Evolutionary conservation across 1,284 basidiomycete species (phyloP), one percentile per base, ranked within the genome.

Genomic region (Cryptococcus sp.): DNA sequence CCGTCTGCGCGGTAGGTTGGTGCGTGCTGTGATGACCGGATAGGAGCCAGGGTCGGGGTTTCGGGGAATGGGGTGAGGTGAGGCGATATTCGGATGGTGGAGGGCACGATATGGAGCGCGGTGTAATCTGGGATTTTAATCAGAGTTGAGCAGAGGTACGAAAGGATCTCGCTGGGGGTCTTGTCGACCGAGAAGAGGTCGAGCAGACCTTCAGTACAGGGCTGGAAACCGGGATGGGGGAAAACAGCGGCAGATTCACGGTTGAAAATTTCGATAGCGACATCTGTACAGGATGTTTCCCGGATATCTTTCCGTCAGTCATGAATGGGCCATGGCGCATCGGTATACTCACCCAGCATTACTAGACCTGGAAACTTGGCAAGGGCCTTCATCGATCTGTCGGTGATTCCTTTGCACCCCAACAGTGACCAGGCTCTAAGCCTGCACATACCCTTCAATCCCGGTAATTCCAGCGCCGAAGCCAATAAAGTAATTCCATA

Each of bases 301-400:
- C 71, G 64, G 0, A 69, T 40, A 34, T 73, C 69, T 67, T n/a
- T 51, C 21, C 13, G 18, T 24, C 19, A 14, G 43, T 46, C 45
- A 19, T 4, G 28, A 11, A 7, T n/a, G 18, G 9, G 16, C 4
- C 24, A 21, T 21, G 16, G 16, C 5, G 19, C 19, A n/a, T n/a
- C 14, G 28, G 39, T 21, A 25, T 0, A 55, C 67, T 50, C 50
- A 69, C 67, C 69, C 1, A 73, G 51, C 16, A 69, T 36, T 4
- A 60, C 52, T 32, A 73, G 53, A 1, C 71, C 71, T 0, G 69
- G 69, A 61, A 64, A 70, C 5, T 62, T 57, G 0, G 63, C 65
- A 19, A 73, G 62, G 5, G 48, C 42, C 24, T 49, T 49, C 62
- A 70, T 63, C 1, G 56, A 54, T 22, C 53, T 48, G 50, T 73